phyloP scores from a whole-genome alignment of 306 rosid species.

The Ammopiptanthus mongolicus region DNA sequence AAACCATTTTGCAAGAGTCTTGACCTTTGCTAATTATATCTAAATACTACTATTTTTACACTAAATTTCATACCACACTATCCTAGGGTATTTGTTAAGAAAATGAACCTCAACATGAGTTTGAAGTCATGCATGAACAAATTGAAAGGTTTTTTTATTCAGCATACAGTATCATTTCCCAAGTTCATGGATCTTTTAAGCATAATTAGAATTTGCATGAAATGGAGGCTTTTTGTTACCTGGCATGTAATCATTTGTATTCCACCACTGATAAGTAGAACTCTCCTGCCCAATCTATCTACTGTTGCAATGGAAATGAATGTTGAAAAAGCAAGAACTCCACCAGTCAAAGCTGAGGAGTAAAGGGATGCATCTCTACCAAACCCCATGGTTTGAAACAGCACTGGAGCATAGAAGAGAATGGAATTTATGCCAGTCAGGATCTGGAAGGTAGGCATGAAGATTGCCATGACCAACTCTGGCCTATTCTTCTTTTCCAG shows the following conservation, averaged over 20 bases:
- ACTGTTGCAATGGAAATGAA: conserved; percentile 76
- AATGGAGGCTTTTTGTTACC: conserved; percentile 34
- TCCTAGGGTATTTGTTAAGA: background rate
- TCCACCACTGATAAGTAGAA: conserved; percentile 82
- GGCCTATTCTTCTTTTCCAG: conserved; percentile 62
- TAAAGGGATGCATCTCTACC: conserved; percentile 71
- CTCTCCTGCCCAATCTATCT: conserved; percentile 69
- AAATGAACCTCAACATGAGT: background rate
- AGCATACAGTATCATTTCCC: background rate
- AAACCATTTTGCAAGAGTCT: background rate
- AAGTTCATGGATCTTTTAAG: background rate
- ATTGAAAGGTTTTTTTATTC: background rate
- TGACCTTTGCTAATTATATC: background rate
- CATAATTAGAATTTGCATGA: background rate
- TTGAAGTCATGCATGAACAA: background rate
- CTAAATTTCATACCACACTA: background rate
- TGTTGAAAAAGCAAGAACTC: conserved; percentile 74
- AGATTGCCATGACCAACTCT: conserved; percentile 78
- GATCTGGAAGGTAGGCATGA: conserved; percentile 84
- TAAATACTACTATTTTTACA: background rate
- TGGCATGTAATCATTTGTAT: conserved; percentile 76
- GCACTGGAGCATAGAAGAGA: conserved; percentile 80
- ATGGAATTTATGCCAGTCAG: conserved; percentile 88
- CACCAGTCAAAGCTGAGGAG: conserved; percentile 88
- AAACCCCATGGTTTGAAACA: conserved; percentile 88